Conservation (phyloP, 768 basidiomycete species). For the Chalciporus sphaerocephalus region DNA sequence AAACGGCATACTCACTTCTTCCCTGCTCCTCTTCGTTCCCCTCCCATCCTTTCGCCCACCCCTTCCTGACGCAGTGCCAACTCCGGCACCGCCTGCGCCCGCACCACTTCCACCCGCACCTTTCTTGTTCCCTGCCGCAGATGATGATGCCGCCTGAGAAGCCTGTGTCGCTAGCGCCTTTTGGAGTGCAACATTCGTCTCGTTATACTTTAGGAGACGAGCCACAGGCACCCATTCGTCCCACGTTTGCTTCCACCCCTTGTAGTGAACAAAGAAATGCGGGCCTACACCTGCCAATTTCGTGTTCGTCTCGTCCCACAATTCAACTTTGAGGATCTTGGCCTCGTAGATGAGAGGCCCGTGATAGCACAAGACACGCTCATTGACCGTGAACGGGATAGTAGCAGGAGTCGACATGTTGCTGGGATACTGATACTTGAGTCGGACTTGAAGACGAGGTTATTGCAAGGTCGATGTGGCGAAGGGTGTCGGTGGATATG, state of each 20-base stretch:
- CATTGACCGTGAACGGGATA: conserved; percentile 51
- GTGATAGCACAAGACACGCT: conserved; percentile 90
- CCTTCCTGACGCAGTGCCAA: conserved; percentile 25
- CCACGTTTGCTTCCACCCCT: conserved; percentile 99
- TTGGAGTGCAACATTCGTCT: conserved; percentile 73
- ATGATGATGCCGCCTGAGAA: conserved; percentile 39
- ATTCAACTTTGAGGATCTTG: conserved; percentile 72
- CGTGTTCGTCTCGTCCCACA: conserved; percentile 60
- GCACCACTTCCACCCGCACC: conserved; percentile 16
- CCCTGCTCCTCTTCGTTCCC: conserved; percentile 67
- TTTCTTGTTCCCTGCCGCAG: conserved; percentile 29
- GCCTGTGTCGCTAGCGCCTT: conserved; percentile 54
- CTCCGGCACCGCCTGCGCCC: conserved; percentile 27
- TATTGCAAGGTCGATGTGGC: background rate
- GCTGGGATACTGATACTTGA: background rate
- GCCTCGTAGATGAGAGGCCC: conserved; percentile 95
- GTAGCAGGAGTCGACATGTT: conserved; percentile 12
- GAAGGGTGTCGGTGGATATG: background rate
- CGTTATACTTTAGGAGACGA: conserved; percentile 82
- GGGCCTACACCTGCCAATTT: conserved; percentile 60
- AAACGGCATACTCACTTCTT: conserved; percentile 50
- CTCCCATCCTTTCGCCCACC: conserved; percentile 54
- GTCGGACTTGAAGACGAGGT: background rate
- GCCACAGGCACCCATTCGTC: conserved; percentile 91
- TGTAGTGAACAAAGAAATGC: conserved; percentile 96